Percentiles rank a stretch among this genome's conserved stretches.
Evolutionary conservation across 495 filamentous ascomycete species (phyloP).

Genomic region (Clohesyomyces aquaticus): DNA sequence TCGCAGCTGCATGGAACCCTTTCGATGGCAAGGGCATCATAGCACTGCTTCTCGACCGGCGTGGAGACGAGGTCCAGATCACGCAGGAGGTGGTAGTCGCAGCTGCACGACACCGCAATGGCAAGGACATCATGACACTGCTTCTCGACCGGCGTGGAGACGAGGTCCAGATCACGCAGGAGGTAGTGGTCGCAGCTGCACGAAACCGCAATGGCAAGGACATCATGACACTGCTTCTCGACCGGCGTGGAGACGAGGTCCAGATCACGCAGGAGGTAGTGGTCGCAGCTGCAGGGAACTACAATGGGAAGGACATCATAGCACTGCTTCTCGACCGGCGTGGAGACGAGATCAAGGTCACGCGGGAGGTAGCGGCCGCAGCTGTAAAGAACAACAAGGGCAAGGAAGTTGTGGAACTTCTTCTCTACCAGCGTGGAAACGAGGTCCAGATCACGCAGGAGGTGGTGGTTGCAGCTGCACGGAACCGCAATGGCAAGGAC

Average conservation of each 20-base stretch:
- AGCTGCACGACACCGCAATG: constrained; percentile 9
- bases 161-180: constrained; percentile 23
- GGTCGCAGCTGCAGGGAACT: constrained; percentile 15
- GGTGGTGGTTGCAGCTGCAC: constrained; percentile 20
- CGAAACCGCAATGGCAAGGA: constrained; percentile 24
- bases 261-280: constrained; percentile 26
- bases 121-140: constrained; percentile 28
- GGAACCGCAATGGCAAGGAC: constrained; percentile 22
- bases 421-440: constrained; percentile 10
- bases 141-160: constrained; percentile 23
- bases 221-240: constrained; percentile 30
- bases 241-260: constrained; percentile 17
- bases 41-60: too few species aligned
- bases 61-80: too few species aligned
- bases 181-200: constrained; percentile 21
- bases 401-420: constrained; percentile 32
- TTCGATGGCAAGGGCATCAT: constrained; percentile 37
- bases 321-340: too few species aligned
- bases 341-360: constrained; percentile 31
- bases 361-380: constrained; percentile 24
- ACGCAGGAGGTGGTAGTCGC: constrained; percentile 22
- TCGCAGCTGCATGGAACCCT: constrained; percentile 10
- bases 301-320: constrained; percentile 32
- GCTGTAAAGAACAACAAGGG: constrained; percentile 12
- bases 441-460: constrained; percentile 35